phyloP scores from a whole-genome alignment of 2,329 filamentous ascomycete species.

The Aureobasidium sp. region DNA sequence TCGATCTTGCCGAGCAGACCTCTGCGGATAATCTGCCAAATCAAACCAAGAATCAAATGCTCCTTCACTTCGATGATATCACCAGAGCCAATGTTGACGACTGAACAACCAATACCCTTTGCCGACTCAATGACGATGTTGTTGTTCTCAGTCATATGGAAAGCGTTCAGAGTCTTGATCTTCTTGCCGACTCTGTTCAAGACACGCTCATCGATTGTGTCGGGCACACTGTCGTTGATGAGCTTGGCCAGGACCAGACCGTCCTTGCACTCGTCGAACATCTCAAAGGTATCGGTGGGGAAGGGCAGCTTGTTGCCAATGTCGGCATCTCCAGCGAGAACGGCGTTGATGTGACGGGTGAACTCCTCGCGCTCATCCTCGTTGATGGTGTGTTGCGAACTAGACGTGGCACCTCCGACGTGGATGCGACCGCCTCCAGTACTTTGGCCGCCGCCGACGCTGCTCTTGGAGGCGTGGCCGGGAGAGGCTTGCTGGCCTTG shows the following conservation, averaged over 20 bases:
- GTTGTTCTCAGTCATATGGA: slow-evolving; percentile 99
- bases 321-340: slow-evolving; percentile 94
- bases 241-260: slow-evolving; percentile 96
- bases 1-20: slow-evolving; percentile 98
- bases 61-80: slow-evolving; percentile 99
- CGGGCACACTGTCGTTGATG: slow-evolving; percentile 99
- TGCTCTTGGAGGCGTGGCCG: slow-evolving; percentile 81
- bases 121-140: slow-evolving; percentile 99
- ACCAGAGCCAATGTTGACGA: slow-evolving; percentile 97
- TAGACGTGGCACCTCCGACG: slow-evolving; percentile 92
- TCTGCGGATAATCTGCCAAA: slow-evolving; percentile 98
- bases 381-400: slow-evolving; percentile 98
- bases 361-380: slow-evolving; percentile 99
- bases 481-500: slow-evolving; percentile 42
- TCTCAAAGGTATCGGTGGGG: slow-evolving; percentile 98
- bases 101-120: slow-evolving; percentile 98
- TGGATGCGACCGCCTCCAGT: slow-evolving; percentile 76
- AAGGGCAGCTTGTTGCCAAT: slow-evolving; percentile 94
- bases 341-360: slow-evolving; percentile 98
- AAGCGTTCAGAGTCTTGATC: slow-evolving; percentile 94
- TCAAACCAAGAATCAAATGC: slow-evolving; percentile 95
- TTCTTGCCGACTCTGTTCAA: slow-evolving; percentile 91
- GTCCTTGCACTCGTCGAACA: slow-evolving; percentile 99
- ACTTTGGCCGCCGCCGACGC: slow-evolving; percentile 52
- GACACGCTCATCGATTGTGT: slow-evolving; percentile 99